Conservation (phyloP, 345 rosid species). For the Bretschneidera sinensis region DNA sequence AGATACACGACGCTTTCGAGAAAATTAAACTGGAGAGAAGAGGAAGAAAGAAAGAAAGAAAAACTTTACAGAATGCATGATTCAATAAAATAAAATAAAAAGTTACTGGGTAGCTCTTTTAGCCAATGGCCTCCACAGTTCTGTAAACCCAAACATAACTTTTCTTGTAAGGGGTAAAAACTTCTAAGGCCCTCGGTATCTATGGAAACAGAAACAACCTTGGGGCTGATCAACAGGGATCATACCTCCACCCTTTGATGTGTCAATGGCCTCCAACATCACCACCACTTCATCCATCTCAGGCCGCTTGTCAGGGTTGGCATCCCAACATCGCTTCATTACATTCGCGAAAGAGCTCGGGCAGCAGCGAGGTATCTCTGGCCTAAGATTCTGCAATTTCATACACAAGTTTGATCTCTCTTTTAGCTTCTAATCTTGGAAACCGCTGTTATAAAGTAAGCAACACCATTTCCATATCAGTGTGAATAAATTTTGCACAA, state of each 20-base stretch:
- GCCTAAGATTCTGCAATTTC: slow-evolving; percentile 71
- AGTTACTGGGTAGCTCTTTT: slow-evolving; percentile 9
- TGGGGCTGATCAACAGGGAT: slow-evolving; percentile 79
- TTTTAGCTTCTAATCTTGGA: slow-evolving; percentile 4
- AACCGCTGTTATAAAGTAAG: not conserved
- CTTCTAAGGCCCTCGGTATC: slow-evolving; percentile 66
- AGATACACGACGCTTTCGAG: slow-evolving; percentile 6
- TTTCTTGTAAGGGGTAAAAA: too few species aligned
- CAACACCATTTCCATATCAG: not conserved
- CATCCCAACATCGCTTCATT: slow-evolving; percentile 98
- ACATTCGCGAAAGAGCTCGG: slow-evolving; percentile 83
- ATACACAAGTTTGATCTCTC: slow-evolving; percentile 3
- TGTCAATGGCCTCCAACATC: slow-evolving; percentile 83
- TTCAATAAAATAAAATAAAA: not conserved
- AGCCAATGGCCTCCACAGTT: slow-evolving; percentile 17
- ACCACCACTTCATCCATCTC: slow-evolving; percentile 93
- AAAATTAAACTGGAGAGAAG: not conserved
- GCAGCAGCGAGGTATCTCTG: slow-evolving; percentile 96
- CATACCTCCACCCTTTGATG: slow-evolving; percentile 96
- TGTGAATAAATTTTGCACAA: too few species aligned
- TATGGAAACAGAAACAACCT: slow-evolving; percentile 80
- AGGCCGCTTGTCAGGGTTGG: slow-evolving; percentile 85
- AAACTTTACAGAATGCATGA: slow-evolving; percentile 28
- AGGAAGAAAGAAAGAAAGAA: not conserved
- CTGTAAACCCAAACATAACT: not conserved